Base-by-base conservation (phyloP, 2,329 filamentous ascomycete genomes). In the Chaetomium strumarium region DNA sequence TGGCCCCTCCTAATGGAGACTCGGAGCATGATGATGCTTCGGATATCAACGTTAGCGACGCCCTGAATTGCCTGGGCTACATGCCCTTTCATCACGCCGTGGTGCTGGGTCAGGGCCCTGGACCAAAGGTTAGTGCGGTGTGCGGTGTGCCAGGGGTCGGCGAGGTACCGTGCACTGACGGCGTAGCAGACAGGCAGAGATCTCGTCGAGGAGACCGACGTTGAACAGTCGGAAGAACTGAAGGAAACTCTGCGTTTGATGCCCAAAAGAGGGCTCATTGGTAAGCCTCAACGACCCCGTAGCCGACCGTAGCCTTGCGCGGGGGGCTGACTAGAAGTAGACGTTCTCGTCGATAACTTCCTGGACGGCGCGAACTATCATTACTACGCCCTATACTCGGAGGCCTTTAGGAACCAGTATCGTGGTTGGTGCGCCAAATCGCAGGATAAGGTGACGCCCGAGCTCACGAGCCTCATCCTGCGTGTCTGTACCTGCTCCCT, bases 391-490 rank as follows among this genome's bases (percentile, higher is more conserved):
- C 66, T 77, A 8, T 76, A 76, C 51, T 72, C 71, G 2, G 69
- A 71, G 4, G 69, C 68, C 2, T 74, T 76, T 39, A 68, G 70
- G 14, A 64, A 70, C 0, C 69, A 72, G 17, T 76, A 76, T 58
- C 65, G 69, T 9, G 59, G 67, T 33, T 77, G 74, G 74, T 76
- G 75, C 72, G 58, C 33, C 63, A 69, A 49, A 63, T 70, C 55
- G 58, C 64, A 16, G 11, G 66, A 66, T 12, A 60, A 60, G 13
- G 63, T 73, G 2, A 70, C 68, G 7, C 66, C 70, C 4, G 72
- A 71, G 46, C 71, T 76, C 40, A 77, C 74, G 2, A 74, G 72
- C 60, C 63, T 77, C 20, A 65, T 77, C 5, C 55, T 76, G 13
- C 68, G 73, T 20, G 67, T 75, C 5, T 75, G 72, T 48, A 71